A percentile compares a stretch with the other conserved stretches of the same genome.
phyloP scores from a whole-genome alignment of 345 rosid genomes.

The Corchorus olitorius region DNA sequence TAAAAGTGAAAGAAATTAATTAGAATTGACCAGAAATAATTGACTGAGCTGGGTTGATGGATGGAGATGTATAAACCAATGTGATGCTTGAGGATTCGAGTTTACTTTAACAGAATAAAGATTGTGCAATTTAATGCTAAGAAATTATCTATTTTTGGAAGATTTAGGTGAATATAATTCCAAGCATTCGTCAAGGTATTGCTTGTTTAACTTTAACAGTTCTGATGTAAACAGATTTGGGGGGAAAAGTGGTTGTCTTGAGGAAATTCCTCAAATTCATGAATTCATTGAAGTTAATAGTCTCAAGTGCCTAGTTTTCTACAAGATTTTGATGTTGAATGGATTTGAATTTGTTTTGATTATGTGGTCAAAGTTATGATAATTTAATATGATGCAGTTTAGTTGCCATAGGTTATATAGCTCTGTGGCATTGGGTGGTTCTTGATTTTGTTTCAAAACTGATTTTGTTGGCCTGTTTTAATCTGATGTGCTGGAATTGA shows the following conservation, averaged over 20 bases:
- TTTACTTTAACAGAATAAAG: not conserved
- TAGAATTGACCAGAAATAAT: not conserved
- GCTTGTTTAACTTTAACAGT: not conserved
- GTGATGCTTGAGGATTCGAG: not conserved
- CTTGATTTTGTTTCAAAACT: slow-evolving; percentile 14
- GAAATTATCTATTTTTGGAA: not conserved
- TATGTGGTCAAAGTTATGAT: not conserved
- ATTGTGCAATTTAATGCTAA: not conserved
- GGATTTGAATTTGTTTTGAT: not conserved
- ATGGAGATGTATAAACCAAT: not conserved
- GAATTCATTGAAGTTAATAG: not conserved
- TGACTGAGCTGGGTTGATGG: not conserved
- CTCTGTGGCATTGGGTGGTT: slow-evolving; percentile 1
- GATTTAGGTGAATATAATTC: slow-evolving; percentile 2
- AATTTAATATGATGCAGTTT: not conserved
- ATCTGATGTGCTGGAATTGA: slow-evolving; percentile 4
- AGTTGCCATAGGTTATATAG: not conserved
- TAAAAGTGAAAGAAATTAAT: not conserved
- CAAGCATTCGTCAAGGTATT: not conserved
- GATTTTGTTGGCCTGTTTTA: not conserved
- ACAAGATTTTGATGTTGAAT: not conserved
- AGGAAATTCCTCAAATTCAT: not conserved
- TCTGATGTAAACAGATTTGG: not conserved
- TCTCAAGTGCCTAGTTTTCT: not conserved
- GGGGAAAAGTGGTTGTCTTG: not conserved